Conservation (phyloP, 1,284 basidiomycete species). For the Sporisorium exsertum region DNA sequence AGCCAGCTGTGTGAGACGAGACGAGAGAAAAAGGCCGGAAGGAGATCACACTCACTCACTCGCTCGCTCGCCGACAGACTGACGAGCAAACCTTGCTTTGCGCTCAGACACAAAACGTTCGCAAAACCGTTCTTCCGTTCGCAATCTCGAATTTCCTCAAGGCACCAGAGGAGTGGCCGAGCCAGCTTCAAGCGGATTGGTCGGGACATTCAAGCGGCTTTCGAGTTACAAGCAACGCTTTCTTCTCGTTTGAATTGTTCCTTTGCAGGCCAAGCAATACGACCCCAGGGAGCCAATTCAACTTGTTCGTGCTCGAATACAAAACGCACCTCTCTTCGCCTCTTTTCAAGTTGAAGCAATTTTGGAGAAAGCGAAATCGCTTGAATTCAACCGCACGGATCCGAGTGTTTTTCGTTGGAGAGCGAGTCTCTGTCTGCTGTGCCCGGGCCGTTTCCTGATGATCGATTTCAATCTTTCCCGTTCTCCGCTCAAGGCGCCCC, state of each 20-base stretch:
- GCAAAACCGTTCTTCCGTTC: conserved; percentile 5
- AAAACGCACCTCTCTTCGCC: neutral
- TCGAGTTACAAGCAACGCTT: conserved; percentile 6
- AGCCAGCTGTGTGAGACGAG: conserved; percentile 17
- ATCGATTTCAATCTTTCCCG: neutral
- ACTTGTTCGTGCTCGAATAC: neutral
- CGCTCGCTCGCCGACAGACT: too few species aligned
- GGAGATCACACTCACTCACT: conserved; percentile 6
- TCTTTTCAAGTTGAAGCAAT: neutral
- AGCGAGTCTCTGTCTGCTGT: neutral
- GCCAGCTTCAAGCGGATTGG: conserved; percentile 32
- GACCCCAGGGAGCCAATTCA: neutral
- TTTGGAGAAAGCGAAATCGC: neutral
- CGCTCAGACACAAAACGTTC: conserved; percentile 7
- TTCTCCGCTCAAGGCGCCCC: neutral
- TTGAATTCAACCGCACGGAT: conserved; percentile 12
- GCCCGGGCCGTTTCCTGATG: conserved; percentile 24
- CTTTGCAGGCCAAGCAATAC: neutral
- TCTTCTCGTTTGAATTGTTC: conserved; percentile 10
- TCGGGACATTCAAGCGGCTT: conserved; percentile 28
- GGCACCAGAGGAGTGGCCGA: conserved; percentile 17
- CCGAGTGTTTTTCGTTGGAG: neutral
- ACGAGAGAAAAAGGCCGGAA: conserved; percentile 1
- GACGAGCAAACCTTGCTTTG: neutral
- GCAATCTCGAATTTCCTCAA: neutral